Evolutionary conservation across 331 rosid species (phyloP), one percentile per base, ranked within the genome.

Genomic region (Acacia pycnantha): DNA sequence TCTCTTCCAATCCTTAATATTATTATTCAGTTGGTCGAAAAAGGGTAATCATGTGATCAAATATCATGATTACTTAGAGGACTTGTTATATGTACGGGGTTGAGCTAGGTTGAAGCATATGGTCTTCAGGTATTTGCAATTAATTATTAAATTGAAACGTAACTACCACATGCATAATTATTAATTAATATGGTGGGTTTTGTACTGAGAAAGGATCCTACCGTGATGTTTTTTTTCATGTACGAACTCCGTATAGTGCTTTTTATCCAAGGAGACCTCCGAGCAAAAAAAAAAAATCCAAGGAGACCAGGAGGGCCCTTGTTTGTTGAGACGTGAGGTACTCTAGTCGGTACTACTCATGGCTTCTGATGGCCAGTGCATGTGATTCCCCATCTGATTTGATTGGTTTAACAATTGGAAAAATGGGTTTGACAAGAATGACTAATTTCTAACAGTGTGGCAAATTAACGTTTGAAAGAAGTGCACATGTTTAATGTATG

Each of bases 321-420:
- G 61, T 47, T 43, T 70, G 33, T 22, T 70, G 8, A 35, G 31
- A 46, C 8, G 14, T 53, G 58, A 78, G 79, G 70, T 83, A 69
- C 87, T 29, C 73, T 51, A 70, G 16, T 27, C 21, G 71, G 65
- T 78, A 70, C 77, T 80, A 41, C 27, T 69, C 53, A 11, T 84
- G 81, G 70, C 81, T 58, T 74, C 50, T 44, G 65, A 67, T 72
- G 82, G 77, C 47, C 65, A 74, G 19, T 62, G 83, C 85, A 79
- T 66, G 74, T 74, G 48, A 72, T 24, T 71, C 15, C 31, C 31
- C 65, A 3, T 22, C 22, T 58, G 65, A 58, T 58, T 22, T 22
- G 29, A 22, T 58, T n/a, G 65, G 31, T 22, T 58, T 58, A 9
- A 22, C 14, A 4, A 9, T 22, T 3, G 62, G 31, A n/a, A 56